phyloP scores from a whole-genome alignment of 2,329 filamentous ascomycete genomes.

The Eurotiales sp. region DNA sequence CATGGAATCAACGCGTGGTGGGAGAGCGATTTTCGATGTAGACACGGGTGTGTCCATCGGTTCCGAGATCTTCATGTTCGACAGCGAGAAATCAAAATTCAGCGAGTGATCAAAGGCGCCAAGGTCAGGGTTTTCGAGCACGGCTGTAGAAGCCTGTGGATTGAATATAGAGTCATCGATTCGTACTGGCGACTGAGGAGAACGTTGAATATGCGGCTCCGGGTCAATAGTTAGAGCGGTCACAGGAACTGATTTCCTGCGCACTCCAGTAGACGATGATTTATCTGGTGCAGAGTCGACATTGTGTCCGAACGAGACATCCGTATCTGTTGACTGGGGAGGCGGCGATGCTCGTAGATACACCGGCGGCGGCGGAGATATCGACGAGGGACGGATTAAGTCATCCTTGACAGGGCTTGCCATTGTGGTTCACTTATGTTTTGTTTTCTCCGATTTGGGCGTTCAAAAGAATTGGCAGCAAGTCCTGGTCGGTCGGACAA shows the following conservation, averaged over 20 bases:
- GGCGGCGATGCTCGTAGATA: slow-evolving; percentile 38
- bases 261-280: slow-evolving; percentile 20
- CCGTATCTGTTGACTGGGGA: slow-evolving; percentile 19
- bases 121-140: slow-evolving; percentile 25
- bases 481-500: neutral
- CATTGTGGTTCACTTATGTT: slow-evolving; percentile 24
- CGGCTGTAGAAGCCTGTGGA: slow-evolving; percentile 25
- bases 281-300: neutral
- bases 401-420: slow-evolving; percentile 19
- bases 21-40: slow-evolving; percentile 12
- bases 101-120: slow-evolving; percentile 20
- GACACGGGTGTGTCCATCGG: slow-evolving; percentile 15
- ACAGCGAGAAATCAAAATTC: slow-evolving; percentile 24
- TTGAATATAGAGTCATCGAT: slow-evolving; percentile 27
- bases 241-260: slow-evolving; percentile 25
- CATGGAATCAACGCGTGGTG: slow-evolving; percentile 25
- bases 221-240: slow-evolving; percentile 20
- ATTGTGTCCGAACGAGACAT: slow-evolving; percentile 13
- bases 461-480: neutral
- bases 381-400: slow-evolving; percentile 24
- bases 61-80: slow-evolving; percentile 24
- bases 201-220: slow-evolving; percentile 26
- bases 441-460: neutral
- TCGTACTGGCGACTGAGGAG: slow-evolving; percentile 31
- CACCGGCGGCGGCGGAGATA: slow-evolving; percentile 42